These are phyloP conservation scores for Cercophora scortea DNA, from an alignment of 495 filamentous ascomycete species.

Conservation along the genomic window DNA sequence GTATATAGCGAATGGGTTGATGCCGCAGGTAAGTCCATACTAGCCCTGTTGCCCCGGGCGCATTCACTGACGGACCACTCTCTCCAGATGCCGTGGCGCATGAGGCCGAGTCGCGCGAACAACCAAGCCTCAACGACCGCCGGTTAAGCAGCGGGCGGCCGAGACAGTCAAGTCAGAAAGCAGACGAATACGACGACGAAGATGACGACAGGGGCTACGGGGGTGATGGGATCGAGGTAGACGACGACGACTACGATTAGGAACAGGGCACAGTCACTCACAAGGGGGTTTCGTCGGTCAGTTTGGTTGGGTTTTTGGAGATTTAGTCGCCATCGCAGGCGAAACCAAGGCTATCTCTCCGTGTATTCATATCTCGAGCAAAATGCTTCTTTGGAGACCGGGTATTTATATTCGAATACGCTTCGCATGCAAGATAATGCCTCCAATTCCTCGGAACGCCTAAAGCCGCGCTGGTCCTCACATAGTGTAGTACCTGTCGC, in stretches of 20 bases:
- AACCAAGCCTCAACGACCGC: not conserved
- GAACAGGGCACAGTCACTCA: no score
- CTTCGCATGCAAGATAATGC: conserved; percentile 4
- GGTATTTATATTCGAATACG: not conserved
- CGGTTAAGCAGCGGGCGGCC: conserved; percentile 6
- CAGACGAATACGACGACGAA: conserved; percentile 40
- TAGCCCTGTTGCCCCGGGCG: conserved; percentile 16
- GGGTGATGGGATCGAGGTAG: conserved; percentile 33
- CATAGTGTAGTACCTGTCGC: conserved; percentile 92
- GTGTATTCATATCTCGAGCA: not conserved
- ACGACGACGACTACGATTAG: conserved; percentile 30
- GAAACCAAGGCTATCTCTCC: not conserved
- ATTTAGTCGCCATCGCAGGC: not conserved
- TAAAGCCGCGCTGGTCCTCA: conserved; percentile 24
- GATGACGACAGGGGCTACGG: conserved; percentile 37
- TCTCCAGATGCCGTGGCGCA: conserved; percentile 38
- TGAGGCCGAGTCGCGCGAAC: conserved; percentile 15
- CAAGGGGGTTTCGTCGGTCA: no score
- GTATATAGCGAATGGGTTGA: conserved; percentile 99
- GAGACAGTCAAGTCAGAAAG: conserved; percentile 12
- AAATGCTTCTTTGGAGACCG: not conserved
- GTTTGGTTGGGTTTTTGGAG: not conserved
- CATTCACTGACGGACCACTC: conserved; percentile 9
- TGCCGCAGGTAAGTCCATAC: conserved; percentile 63
- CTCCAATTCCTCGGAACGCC: not conserved